Conservation (phyloP, 768 basidiomycete species). For the Leccinum fibrillosum region DNA sequence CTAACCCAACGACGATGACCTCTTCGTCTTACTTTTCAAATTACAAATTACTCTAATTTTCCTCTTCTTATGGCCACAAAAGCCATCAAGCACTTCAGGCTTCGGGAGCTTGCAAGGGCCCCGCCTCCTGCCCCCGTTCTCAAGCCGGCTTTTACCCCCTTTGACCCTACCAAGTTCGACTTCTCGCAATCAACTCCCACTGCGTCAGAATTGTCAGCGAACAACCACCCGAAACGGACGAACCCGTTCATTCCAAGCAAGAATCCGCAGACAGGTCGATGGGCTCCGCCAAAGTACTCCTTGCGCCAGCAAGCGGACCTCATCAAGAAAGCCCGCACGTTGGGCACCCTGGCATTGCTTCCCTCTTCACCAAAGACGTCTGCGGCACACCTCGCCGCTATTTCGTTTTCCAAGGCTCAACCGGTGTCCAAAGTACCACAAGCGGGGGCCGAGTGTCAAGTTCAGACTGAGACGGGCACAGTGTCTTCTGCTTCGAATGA, state of each 20-base stretch:
- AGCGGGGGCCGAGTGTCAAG: background rate
- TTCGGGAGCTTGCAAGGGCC: slow-evolving; percentile 21
- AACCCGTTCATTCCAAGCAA: slow-evolving; percentile 73
- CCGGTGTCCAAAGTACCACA: slow-evolving; percentile 7
- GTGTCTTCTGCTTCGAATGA: background rate
- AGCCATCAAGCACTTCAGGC: slow-evolving; percentile 26
- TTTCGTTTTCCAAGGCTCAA: slow-evolving; percentile 17
- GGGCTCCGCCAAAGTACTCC: slow-evolving; percentile 70
- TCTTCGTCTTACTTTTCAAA: too few relatives aligned
- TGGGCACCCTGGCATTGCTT: slow-evolving; percentile 53
- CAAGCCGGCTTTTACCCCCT: slow-evolving; percentile 12
- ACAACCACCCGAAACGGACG: slow-evolving; percentile 20
- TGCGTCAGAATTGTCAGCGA: slow-evolving; percentile 4
- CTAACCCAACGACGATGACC: too few relatives aligned
- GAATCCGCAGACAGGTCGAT: slow-evolving; percentile 58
- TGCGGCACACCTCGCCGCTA: slow-evolving; percentile 21
- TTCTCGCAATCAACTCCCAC: slow-evolving; percentile 12
- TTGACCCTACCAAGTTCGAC: slow-evolving; percentile 21
- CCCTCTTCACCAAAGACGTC: slow-evolving; percentile 65
- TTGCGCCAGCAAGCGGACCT: slow-evolving; percentile 75
- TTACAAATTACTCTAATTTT: background rate
- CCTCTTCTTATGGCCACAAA: slow-evolving; percentile 20
- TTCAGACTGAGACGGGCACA: background rate
- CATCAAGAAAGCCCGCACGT: slow-evolving; percentile 63
- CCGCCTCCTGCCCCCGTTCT: slow-evolving; percentile 25